A percentile compares a stretch with the other conserved stretches of the same genome.
phyloP scores from a whole-genome alignment of 257 asterid species.

The Solanum chilense region DNA sequence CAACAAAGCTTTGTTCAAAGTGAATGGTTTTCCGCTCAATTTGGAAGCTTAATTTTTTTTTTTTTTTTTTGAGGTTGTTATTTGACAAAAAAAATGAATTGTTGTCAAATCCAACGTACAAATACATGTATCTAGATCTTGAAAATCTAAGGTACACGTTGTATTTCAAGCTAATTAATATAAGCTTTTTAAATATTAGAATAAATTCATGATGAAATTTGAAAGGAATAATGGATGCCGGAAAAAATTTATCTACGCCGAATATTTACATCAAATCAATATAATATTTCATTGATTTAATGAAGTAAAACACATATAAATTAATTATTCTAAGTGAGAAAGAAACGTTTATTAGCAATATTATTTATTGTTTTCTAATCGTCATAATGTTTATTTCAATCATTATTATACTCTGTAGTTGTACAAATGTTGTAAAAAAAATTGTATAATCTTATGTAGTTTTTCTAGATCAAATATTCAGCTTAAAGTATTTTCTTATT shows the following conservation, averaged over 20 bases:
- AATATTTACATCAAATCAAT: rapidly evolving
- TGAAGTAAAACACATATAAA: too few relatives aligned
- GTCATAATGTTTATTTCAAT: too few relatives aligned
- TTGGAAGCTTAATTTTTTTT: not conserved
- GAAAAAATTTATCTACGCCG: too few relatives aligned
- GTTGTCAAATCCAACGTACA: not conserved
- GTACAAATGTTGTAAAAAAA: too few relatives aligned
- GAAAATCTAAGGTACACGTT: too few relatives aligned
- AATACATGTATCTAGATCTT: too few relatives aligned
- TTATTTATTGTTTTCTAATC: too few relatives aligned
- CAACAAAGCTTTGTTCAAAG: not conserved
- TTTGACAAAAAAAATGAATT: not conserved
- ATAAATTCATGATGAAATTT: too few relatives aligned
- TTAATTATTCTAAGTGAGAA: not conserved
- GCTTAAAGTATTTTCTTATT: too few relatives aligned
- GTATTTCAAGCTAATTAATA: not conserved
- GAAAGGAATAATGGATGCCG: not conserved
- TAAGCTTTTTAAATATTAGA: too few relatives aligned
- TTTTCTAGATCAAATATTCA: not conserved
- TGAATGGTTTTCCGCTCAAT: constrained; percentile 2
- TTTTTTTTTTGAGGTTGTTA: not conserved
- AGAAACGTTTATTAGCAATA: not conserved
- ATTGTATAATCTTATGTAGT: not conserved
- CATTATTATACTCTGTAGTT: not conserved
- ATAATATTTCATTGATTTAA: too few relatives aligned